Evolutionary conservation across 148 eudicot species (phyloP).

Genomic region (Vaccinium corymbosum): DNA sequence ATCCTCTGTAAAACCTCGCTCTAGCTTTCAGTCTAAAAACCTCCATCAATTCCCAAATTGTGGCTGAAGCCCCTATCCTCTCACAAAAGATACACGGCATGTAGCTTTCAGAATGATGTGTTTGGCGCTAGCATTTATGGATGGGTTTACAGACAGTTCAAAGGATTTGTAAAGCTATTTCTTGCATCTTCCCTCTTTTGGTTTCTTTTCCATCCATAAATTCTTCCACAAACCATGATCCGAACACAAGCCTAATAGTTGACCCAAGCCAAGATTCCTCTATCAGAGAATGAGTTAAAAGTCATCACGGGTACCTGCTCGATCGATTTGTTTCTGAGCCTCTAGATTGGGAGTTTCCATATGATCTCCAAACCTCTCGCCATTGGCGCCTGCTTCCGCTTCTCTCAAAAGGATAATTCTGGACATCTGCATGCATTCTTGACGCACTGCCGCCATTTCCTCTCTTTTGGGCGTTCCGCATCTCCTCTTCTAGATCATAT

Average conservation of each 20-base stretch:
- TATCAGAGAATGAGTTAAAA: slow-evolving; percentile 2
- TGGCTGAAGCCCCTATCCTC: slow-evolving; percentile 3
- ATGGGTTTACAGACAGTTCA: background rate
- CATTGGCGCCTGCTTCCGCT: slow-evolving; percentile 50
- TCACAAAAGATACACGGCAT: background rate
- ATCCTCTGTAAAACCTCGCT: background rate
- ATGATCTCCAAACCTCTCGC: slow-evolving; percentile 56
- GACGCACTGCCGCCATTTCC: slow-evolving; percentile 30
- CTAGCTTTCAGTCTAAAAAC: no score
- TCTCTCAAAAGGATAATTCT: slow-evolving; percentile 41
- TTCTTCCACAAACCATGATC: background rate
- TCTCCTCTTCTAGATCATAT: slow-evolving; percentile 75
- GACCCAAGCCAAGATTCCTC: slow-evolving; percentile 26
- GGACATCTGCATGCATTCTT: slow-evolving; percentile 46
- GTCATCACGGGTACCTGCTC: slow-evolving; percentile 31
- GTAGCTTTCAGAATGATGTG: background rate
- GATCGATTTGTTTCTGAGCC: slow-evolving; percentile 51
- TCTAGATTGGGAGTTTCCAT: slow-evolving; percentile 46
- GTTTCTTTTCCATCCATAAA: background rate
- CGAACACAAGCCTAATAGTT: background rate
- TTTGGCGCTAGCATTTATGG: background rate
- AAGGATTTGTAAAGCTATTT: background rate
- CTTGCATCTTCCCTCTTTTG: background rate
- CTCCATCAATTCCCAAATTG: background rate
- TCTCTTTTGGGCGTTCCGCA: slow-evolving; percentile 50